Evolutionary conservation across 2,329 filamentous ascomycete genomes (phyloP).

Genomic region (Cladobotryum mycophilum): DNA sequence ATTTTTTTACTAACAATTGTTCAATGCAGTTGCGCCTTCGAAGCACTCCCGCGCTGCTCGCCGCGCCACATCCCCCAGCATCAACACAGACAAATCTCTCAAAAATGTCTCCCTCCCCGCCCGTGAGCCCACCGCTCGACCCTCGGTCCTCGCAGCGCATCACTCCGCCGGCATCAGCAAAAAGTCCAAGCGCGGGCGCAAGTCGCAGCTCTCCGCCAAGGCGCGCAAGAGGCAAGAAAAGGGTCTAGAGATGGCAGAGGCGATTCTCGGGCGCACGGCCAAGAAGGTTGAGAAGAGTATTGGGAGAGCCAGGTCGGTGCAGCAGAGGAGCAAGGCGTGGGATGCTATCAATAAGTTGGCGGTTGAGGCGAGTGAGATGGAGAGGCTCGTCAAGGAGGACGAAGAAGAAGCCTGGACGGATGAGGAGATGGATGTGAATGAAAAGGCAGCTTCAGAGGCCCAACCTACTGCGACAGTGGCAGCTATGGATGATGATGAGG

Average conservation of each 20-base stretch:
- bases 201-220: conserved; percentile 47
- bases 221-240: conserved; percentile 52
- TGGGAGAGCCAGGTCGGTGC: conserved; percentile 39
- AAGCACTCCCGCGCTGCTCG: conserved; percentile 69
- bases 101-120: conserved; percentile 50
- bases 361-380: conserved; percentile 18
- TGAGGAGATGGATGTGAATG: conserved; percentile 29
- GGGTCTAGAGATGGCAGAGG: conserved; percentile 53
- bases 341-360: conserved; percentile 48
- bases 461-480: conserved; percentile 1
- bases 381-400: conserved; percentile 15
- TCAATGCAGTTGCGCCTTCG: conserved; percentile 33
- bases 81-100: conserved; percentile 66
- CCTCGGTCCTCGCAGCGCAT: conserved; percentile 64
- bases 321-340: conserved; percentile 49
- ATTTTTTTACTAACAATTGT: neutral
- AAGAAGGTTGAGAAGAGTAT: conserved; percentile 52
- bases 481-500: conserved; percentile 25
- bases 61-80: conserved; percentile 63
- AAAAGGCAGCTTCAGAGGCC: neutral
- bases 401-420: conserved; percentile 24
- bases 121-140: conserved; percentile 37
- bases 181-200: conserved; percentile 54
- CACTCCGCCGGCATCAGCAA: conserved; percentile 61
- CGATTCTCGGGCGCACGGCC: conserved; percentile 52